These are phyloP conservation scores for Ramularia collo-cygni DNA, from an alignment of 2,329 filamentous ascomycete species.

Conservation along the genomic window DNA sequence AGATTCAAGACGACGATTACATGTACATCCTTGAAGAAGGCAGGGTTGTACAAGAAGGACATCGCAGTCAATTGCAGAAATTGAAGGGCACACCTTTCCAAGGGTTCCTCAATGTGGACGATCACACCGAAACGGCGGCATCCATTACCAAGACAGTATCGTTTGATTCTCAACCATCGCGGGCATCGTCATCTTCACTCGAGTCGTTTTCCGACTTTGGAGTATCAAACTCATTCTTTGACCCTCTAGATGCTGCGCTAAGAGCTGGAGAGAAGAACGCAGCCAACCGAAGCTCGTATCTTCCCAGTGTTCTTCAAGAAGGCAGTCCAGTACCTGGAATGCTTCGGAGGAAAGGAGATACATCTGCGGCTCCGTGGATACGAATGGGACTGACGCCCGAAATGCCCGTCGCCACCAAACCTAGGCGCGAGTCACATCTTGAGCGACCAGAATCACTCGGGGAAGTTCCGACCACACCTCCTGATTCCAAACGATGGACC, in stretches of 20 bases:
- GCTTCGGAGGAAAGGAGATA: conserved; percentile 11
- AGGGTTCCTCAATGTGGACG: conserved; percentile 22
- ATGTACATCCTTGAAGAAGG: conserved; percentile 73
- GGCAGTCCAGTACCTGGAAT: conserved; percentile 21
- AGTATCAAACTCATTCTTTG: conserved; percentile 8
- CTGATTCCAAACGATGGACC: conserved; percentile 7
- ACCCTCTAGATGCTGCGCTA: conserved; percentile 25
- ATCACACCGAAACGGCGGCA: conserved; percentile 1
- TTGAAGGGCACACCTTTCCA: conserved; percentile 27
- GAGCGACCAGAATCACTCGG: neutral
- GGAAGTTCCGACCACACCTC: neutral
- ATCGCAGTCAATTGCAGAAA: conserved; percentile 48
- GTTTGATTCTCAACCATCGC: conserved; percentile 4
- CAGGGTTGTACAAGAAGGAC: conserved; percentile 61
- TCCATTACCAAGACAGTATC: conserved; percentile 3
- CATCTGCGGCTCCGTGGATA: conserved; percentile 21
- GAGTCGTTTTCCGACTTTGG: neutral
- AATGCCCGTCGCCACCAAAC: neutral
- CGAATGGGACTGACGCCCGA: conserved; percentile 5
- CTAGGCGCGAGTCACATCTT: neutral
- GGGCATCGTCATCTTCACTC: conserved; percentile 4
- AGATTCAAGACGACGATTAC: conserved; percentile 66
- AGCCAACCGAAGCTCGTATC: conserved; percentile 18
- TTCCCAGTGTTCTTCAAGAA: conserved; percentile 24
- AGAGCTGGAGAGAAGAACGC: conserved; percentile 21